These are phyloP conservation scores for Candida dubliniensis DNA, from an alignment of 1,139 yeast species.

Conservation along the genomic window DNA sequence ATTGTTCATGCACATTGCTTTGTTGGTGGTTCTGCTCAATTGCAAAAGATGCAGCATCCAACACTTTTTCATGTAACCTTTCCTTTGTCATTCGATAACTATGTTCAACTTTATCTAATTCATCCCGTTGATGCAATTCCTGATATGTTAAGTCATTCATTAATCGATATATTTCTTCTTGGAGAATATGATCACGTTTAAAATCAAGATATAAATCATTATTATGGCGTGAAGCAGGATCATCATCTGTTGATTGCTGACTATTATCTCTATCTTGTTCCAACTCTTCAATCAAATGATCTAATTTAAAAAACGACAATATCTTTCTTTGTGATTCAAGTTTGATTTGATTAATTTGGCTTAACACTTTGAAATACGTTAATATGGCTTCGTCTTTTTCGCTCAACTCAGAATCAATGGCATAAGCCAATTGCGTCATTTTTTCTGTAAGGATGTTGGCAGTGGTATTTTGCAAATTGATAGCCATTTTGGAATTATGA, in stretches of 20 bases:
- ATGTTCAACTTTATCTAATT: constrained; percentile 21
- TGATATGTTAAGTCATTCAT: constrained; percentile 44
- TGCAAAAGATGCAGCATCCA: background rate
- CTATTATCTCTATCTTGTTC: constrained; percentile 7
- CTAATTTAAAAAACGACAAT: constrained; percentile 38
- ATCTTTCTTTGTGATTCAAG: constrained; percentile 35
- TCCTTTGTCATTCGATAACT: constrained; percentile 21
- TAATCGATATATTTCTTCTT: constrained; percentile 44
- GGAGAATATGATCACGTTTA: constrained; percentile 35
- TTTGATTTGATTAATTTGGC: constrained; percentile 28
- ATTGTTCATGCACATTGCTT: constrained; percentile 1
- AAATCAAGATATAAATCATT: constrained; percentile 20
- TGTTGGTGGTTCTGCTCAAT: constrained; percentile 3
- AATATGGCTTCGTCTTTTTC: constrained; percentile 39
- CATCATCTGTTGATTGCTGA: constrained; percentile 10
- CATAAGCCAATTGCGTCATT: constrained; percentile 39
- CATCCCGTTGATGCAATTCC: constrained; percentile 34
- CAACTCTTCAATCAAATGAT: constrained; percentile 29
- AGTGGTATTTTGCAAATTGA: constrained; percentile 35
- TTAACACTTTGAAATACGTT: constrained; percentile 29
- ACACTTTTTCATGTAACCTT: constrained; percentile 7
- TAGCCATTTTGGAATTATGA: constrained; percentile 38
- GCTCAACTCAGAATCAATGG: constrained; percentile 42
- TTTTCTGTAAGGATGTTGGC: constrained; percentile 41
- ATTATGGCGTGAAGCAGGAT: constrained; percentile 7